A percentile compares a stretch with the other conserved stretches of the same genome.
Evolutionary conservation across 495 filamentous ascomycete species (phyloP).

Genomic region (Aspergillus hancockii): DNA sequence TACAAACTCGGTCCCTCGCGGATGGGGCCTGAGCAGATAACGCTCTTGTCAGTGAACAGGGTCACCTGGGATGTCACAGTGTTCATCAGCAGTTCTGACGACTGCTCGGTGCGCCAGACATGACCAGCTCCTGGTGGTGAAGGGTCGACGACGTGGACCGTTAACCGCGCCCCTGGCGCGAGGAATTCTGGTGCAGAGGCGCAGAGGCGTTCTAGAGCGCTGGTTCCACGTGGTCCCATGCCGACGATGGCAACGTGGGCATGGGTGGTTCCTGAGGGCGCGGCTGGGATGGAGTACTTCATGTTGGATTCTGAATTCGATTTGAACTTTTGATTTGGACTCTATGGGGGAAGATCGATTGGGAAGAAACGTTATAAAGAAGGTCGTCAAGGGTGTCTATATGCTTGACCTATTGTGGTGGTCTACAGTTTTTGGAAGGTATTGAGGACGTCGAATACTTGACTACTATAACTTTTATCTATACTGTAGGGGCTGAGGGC

Average conservation of each 20-base stretch:
- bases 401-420: background rate
- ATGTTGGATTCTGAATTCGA: conserved; percentile 1
- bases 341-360: background rate
- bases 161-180: conserved; percentile 2
- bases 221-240: conserved; percentile 17
- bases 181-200: conserved; percentile 17
- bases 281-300: conserved; percentile 1
- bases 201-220: conserved; percentile 20
- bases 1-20: conserved; percentile 7
- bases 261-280: conserved; percentile 6
- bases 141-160: conserved; percentile 9
- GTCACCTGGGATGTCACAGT: conserved; percentile 22
- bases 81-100: conserved; percentile 25
- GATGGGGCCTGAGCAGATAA: conserved; percentile 6
- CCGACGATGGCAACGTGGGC: conserved; percentile 17
- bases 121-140: conserved; percentile 14
- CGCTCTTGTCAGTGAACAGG: conserved; percentile 14
- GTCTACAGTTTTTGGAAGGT: background rate
- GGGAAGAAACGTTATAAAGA: background rate
- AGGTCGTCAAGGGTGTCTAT: background rate
- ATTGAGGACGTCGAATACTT: background rate
- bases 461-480: background rate
- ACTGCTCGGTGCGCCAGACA: conserved; percentile 21
- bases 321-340: background rate
- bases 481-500: background rate